Base-by-base conservation (phyloP, 2,329 filamentous ascomycete genomes). In the Beauveria pseudobassiana region DNA sequence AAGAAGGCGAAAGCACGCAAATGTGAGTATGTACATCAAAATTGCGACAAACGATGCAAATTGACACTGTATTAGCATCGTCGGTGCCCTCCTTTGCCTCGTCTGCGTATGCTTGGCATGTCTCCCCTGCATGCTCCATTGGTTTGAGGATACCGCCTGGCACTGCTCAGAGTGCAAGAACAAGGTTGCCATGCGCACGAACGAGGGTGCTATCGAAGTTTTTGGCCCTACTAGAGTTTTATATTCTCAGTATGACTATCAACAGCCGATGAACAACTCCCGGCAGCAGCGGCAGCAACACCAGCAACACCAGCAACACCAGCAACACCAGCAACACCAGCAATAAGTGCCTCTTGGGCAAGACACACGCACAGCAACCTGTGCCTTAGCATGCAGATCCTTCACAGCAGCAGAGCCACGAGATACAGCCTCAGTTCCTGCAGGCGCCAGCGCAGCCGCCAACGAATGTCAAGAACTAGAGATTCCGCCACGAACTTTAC, bases 71-170 rank as follows among this genome's bases (percentile, higher is more conserved):
- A 18, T 3, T 50, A 72, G 71, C 9, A 24, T 73, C 30, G 65
- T 66, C 20, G 70, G 70, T 24, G 65, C 66, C 26, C 42, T 72
- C 16, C 70, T 71, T 63, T 73, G 70, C 57, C 62, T 73, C 22
- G 40, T 73, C 43, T 73, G 71, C 63, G 60, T 73, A 56, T 73
- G 69, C 56, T 64, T 72, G 5, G 63, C 71, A 9, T 72, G 70
- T 54, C 59, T 74, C 7, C 71, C 72, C 6, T 73, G 71, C 63
- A 52, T 70, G 18, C 69, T 69, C 3, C 65, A 67, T 42, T 73
- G 71, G 72, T 74, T 70, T 58, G 71, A 74, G 59, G 65, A 71
- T 43, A 69, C 64, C 10, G 57, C 69, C 59, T 72, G 68, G 65
- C 66, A 55, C 51, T 74, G 72, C 67, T 64, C 67, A 8, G 30